Evolutionary conservation across 768 basidiomycete species (phyloP).

Genomic region (Termitomyces sp.): DNA sequence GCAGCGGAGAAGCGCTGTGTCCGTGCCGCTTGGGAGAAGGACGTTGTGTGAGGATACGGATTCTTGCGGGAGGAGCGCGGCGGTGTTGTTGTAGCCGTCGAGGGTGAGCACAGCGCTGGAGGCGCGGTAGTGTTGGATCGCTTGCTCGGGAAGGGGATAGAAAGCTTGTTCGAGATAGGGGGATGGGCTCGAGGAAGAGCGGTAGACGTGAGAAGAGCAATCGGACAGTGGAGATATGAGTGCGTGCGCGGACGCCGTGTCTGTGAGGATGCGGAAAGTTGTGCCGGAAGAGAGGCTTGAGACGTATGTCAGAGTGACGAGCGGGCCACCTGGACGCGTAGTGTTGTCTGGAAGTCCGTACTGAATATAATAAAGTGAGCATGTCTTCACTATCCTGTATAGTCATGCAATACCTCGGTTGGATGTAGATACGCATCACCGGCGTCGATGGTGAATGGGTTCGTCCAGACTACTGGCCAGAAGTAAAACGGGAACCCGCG

Average conservation of each 20-base stretch:
- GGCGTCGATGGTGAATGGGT: not conserved
- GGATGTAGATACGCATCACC: slow-evolving; percentile 5
- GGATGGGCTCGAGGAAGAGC: not conserved
- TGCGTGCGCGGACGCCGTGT: not conserved
- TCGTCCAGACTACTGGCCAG: slow-evolving; percentile 8
- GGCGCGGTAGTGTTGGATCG: slow-evolving; percentile 56
- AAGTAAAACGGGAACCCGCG: slow-evolving; percentile 14
- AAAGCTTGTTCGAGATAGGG: not conserved
- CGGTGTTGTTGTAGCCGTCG: slow-evolving; percentile 58
- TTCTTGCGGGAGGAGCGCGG: slow-evolving; percentile 30
- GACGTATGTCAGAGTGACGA: slow-evolving; percentile 1
- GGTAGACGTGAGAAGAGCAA: not conserved
- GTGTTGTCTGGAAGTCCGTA: slow-evolving; percentile 9
- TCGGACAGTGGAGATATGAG: not conserved
- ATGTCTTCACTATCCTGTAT: not conserved
- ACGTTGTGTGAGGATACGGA: slow-evolving; percentile 20
- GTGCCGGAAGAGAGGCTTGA: not conserved
- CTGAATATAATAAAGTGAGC: not conserved
- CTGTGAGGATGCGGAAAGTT: slow-evolving; percentile 11
- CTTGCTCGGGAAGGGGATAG: slow-evolving; percentile 34
- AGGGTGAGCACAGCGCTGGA: slow-evolving; percentile 50
- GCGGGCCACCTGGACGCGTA: slow-evolving; percentile 9
- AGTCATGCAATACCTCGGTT: not conserved
- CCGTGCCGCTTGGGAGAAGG: slow-evolving; percentile 36
- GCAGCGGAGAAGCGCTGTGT: slow-evolving; percentile 38